A percentile compares a stretch with the other conserved stretches of the same genome.
Evolutionary conservation across 495 filamentous ascomycete species (phyloP).

Genomic region (Opeltia flavorubescens): DNA sequence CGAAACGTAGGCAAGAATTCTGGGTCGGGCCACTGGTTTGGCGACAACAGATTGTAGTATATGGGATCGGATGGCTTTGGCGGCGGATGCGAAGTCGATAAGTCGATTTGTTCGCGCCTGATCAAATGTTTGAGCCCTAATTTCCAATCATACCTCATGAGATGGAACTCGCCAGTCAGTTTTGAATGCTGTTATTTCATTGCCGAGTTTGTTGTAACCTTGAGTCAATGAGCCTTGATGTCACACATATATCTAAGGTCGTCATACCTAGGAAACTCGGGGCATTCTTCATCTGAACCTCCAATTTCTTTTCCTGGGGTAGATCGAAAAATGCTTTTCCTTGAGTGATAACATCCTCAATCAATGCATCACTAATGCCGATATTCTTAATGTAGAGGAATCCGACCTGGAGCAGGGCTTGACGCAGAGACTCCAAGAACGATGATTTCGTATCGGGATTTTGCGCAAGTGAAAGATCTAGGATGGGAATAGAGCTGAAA

Average conservation of each 20-base stretch:
- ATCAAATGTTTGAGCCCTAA: conserved; percentile 22
- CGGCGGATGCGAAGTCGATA: conserved; percentile 37
- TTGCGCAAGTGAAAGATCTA: conserved; percentile 57
- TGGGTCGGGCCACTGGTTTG: conserved; percentile 65
- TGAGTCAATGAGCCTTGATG: not conserved
- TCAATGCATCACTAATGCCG: conserved; percentile 53
- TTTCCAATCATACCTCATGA: not conserved
- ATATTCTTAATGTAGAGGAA: conserved; percentile 87
- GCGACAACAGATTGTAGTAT: conserved; percentile 19
- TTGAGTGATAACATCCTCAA: conserved; percentile 52
- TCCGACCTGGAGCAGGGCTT: conserved; percentile 78
- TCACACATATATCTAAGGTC: not conserved
- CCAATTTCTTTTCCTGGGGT: conserved; percentile 65
- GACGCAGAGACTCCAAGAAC: conserved; percentile 59
- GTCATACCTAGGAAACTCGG: conserved; percentile 34
- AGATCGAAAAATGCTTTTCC: conserved; percentile 69
- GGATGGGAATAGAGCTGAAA: conserved; percentile 67
- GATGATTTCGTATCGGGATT: conserved; percentile 52
- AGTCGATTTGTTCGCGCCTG: conserved; percentile 83
- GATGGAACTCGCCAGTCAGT: conserved; percentile 21
- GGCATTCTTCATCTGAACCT: conserved; percentile 82
- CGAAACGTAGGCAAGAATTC: conserved; percentile 57
- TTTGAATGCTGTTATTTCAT: conserved; percentile 31
- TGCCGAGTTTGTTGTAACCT: conserved; percentile 35
- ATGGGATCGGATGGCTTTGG: conserved; percentile 9